Evolutionary conservation across 768 basidiomycete genomes (phyloP).

Genomic region (Panaeolus cyanescens): DNA sequence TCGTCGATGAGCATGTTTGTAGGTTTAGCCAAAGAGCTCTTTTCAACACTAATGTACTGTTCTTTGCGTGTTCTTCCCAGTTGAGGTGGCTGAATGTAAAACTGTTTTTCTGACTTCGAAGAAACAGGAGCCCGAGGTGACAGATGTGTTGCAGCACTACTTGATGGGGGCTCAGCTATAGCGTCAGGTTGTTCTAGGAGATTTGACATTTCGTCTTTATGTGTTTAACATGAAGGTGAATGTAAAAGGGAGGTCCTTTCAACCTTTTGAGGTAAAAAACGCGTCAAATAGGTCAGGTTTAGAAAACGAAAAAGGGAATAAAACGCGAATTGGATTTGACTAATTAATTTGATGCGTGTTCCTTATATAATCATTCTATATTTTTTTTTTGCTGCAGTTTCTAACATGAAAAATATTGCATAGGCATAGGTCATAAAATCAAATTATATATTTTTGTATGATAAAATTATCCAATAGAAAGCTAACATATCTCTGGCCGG

Average conservation of each 20-base stretch:
- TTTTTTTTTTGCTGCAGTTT: too few species aligned
- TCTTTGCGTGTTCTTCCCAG: constrained; percentile 38
- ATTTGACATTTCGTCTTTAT: not conserved
- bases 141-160: not conserved
- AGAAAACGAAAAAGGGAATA: not conserved
- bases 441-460: too few species aligned
- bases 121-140: not conserved
- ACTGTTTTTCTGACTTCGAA: constrained; percentile 12
- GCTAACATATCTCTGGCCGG: too few species aligned
- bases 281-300: not conserved
- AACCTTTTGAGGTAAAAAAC: not conserved
- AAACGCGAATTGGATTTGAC: not conserved
- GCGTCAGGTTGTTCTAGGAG: not conserved
- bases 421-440: too few species aligned
- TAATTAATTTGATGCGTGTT: not conserved
- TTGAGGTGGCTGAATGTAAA: constrained; percentile 40
- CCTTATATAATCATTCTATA: not conserved
- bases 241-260: not conserved
- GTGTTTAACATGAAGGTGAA: not conserved
- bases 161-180: not conserved
- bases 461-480: too few species aligned
- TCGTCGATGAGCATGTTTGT: constrained; percentile 38
- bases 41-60: constrained; percentile 40
- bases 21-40: constrained; percentile 32
- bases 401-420: too few species aligned